Conservation (phyloP, 2,329 filamentous ascomycete genomes). For the Fusarium poae region DNA sequence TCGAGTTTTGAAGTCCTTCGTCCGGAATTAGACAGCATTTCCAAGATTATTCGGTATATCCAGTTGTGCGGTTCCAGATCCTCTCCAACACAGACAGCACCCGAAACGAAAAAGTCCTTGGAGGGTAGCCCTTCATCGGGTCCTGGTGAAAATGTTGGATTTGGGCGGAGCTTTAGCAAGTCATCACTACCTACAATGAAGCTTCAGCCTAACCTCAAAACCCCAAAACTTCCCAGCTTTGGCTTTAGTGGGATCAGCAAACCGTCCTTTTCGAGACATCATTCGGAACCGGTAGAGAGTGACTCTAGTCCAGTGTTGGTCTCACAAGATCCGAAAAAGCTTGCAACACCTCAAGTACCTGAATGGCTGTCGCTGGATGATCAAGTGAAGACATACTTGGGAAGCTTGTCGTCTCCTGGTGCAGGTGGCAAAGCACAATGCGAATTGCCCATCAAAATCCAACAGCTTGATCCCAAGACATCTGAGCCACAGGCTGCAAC, state of each 20-base stretch:
- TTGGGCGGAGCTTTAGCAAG: neutral
- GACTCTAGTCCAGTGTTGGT: neutral
- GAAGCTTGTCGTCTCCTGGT: neutral
- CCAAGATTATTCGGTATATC: conserved; percentile 2
- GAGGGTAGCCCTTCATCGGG: neutral
- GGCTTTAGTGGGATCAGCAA: neutral
- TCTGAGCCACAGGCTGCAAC: neutral
- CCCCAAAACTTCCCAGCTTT: neutral
- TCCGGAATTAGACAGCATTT: neutral
- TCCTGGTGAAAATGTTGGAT: neutral
- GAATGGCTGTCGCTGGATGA: neutral
- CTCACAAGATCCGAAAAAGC: neutral
- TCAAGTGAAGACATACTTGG: neutral
- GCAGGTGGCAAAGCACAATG: accelerated
- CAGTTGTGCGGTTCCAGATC: neutral
- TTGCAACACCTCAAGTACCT: neutral
- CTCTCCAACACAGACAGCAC: neutral
- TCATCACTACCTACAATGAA: neutral
- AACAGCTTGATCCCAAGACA: neutral
- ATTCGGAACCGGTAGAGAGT: conserved; percentile 4
- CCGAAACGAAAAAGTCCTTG: neutral
- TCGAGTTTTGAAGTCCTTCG: neutral
- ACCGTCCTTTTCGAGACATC: conserved; percentile 1
- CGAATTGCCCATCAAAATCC: neutral
- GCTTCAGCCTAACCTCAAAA: neutral